Percentiles rank a stretch among this genome's conserved stretches.
phyloP scores from a whole-genome alignment of 805 yeast genomes.

The Barnettozyma sucrosica region DNA sequence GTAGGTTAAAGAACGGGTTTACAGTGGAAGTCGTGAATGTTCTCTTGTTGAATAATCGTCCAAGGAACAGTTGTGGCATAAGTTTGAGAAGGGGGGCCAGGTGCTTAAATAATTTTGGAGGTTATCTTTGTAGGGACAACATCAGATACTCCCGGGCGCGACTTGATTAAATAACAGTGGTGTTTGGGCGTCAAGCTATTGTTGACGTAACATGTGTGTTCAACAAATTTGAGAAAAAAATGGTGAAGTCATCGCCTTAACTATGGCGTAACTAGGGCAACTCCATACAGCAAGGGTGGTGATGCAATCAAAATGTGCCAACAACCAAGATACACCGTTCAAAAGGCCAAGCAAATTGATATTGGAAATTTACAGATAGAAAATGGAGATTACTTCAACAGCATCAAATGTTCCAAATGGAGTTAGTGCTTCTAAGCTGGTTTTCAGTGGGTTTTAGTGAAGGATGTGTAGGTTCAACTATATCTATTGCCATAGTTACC shows the following conservation, averaged over 20 bases:
- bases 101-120: neutral
- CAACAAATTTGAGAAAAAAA: neutral
- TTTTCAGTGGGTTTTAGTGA: too few species aligned
- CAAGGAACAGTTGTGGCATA: neutral
- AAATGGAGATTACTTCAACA: too few species aligned
- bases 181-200: neutral
- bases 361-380: too few species aligned
- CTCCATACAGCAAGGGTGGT: neutral
- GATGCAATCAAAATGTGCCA: neutral
- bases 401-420: too few species aligned
- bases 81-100: neutral
- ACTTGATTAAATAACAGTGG: neutral
- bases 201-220: constrained; percentile 2
- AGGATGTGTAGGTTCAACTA: too few species aligned
- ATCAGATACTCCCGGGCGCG: neutral
- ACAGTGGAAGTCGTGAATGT: neutral
- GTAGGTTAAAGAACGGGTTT: constrained; percentile 3
- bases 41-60: neutral
- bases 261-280: neutral
- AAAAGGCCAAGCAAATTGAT: too few species aligned
- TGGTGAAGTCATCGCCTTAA: constrained; percentile 1
- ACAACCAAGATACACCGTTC: neutral
- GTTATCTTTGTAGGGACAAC: neutral
- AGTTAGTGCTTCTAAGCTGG: too few species aligned
- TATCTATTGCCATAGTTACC: too few species aligned